Conservation (phyloP, 2,329 filamentous ascomycete genomes). For the Nigrograna mackinnonii region DNA sequence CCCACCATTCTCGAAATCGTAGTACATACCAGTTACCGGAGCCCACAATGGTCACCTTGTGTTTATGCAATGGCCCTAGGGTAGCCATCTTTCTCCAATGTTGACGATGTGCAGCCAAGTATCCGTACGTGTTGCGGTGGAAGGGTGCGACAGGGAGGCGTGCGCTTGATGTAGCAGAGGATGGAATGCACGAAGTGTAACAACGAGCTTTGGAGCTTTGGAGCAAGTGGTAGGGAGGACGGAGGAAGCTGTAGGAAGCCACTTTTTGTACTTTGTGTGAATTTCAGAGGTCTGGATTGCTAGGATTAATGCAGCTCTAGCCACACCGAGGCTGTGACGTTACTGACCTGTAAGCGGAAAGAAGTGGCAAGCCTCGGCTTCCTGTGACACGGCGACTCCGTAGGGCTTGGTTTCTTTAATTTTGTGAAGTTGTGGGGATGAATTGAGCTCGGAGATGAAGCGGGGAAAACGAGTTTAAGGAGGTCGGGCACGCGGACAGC, state of each 20-base stretch:
- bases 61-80: constrained; percentile 66
- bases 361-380: constrained; percentile 33
- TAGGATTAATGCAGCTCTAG: constrained; percentile 5
- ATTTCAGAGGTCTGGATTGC: background rate
- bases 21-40: constrained; percentile 86
- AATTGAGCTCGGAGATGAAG: too few relatives aligned
- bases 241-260: constrained; percentile 18
- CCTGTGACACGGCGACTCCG: constrained; percentile 36
- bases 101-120: background rate
- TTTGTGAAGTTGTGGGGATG: too few relatives aligned
- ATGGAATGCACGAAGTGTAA: background rate
- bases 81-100: constrained; percentile 47
- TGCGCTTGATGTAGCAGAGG: background rate
- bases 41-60: constrained; percentile 92
- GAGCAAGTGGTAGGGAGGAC: constrained; percentile 13
- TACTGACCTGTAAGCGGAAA: constrained; percentile 20
- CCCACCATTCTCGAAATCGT: too few relatives aligned
- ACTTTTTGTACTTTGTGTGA: constrained; percentile 24
- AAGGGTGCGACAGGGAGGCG: background rate
- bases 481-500: too few relatives aligned
- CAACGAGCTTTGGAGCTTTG: background rate
- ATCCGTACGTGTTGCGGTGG: background rate
- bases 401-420: too few relatives aligned
- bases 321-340: constrained; percentile 25
- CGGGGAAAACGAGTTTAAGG: too few relatives aligned